Conservation (phyloP, 164 flowering plant species). For the Berberis vulgaris region DNA sequence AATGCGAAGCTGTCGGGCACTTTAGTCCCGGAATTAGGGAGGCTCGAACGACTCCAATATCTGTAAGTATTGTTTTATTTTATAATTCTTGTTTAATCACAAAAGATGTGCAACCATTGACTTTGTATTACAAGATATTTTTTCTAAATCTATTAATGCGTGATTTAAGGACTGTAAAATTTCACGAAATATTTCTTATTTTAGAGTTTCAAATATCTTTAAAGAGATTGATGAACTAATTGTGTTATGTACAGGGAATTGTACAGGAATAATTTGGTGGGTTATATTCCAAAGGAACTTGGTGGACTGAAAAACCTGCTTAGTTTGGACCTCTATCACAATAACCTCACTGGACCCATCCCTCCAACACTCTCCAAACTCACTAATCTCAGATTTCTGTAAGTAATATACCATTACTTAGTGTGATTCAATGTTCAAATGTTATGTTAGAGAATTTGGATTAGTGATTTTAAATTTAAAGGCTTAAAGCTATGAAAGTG, state of each 20-base stretch:
- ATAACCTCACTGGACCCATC: conserved; percentile 64
- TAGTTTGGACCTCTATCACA: conserved; percentile 68
- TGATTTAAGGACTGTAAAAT: too few species aligned
- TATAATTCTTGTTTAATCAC: too few species aligned
- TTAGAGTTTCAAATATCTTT: too few species aligned
- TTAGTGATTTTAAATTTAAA: too few species aligned
- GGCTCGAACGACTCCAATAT: conserved; percentile 56
- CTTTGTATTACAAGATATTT: too few species aligned
- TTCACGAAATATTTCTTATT: too few species aligned
- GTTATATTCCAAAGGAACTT: conserved; percentile 56
- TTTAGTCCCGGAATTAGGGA: conserved; percentile 64
- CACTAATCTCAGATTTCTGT: conserved; percentile 56
- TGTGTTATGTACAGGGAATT: conserved; percentile 41
- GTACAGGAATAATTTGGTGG: conserved; percentile 59
- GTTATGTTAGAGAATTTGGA: too few species aligned
- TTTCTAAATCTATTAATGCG: too few species aligned
- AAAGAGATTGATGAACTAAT: neutral
- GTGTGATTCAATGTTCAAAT: too few species aligned
- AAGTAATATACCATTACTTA: conserved; percentile 8
- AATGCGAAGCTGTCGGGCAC: conserved; percentile 65
- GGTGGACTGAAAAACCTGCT: conserved; percentile 55
- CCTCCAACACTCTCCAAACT: conserved; percentile 59
- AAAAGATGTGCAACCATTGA: too few species aligned
- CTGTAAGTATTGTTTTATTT: conserved; percentile 35
- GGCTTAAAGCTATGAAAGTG: neutral